Percentiles rank a stretch among this genome's conserved stretches.
These are phyloP conservation scores for Dichotomocladium elegans DNA, from an alignment of 371 early-diverging fungal species.

Conservation along the genomic window DNA sequence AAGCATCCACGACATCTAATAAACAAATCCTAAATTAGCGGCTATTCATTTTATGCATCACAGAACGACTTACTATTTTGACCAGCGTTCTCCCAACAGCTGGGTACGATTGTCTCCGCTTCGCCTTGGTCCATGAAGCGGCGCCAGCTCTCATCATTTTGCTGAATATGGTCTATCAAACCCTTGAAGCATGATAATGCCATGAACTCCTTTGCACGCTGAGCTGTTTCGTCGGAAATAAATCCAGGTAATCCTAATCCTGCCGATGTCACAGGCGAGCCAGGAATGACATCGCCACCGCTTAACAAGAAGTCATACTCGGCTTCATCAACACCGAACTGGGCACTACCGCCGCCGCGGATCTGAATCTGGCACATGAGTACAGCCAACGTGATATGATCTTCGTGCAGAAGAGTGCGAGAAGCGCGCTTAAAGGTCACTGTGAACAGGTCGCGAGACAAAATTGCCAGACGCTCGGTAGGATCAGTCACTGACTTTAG, in stretches of 20 bases:
- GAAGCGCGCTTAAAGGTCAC: constrained; percentile 83
- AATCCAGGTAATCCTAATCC: constrained; percentile 43
- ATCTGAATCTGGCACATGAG: constrained; percentile 85
- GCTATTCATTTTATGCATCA: neutral
- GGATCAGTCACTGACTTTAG: constrained; percentile 73
- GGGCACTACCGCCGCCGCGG: constrained; percentile 56
- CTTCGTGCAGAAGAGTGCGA: constrained; percentile 84
- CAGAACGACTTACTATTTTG: constrained; percentile 43
- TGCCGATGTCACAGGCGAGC: constrained; percentile 35
- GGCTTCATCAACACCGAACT: constrained; percentile 54
- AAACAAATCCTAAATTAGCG: neutral
- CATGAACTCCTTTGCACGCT: constrained; percentile 49
- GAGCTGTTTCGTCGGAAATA: constrained; percentile 62
- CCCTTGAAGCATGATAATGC: constrained; percentile 53
- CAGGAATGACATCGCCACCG: constrained; percentile 49
- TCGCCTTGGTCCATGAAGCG: constrained; percentile 50
- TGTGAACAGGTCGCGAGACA: constrained; percentile 82
- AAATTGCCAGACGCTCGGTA: constrained; percentile 66
- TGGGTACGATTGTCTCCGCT: constrained; percentile 65
- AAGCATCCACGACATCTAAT: constrained; percentile 35
- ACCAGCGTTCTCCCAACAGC: constrained; percentile 54
- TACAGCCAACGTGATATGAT: constrained; percentile 87
- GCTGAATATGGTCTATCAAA: constrained; percentile 51
- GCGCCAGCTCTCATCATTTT: constrained; percentile 53
- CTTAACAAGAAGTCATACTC: constrained; percentile 72